Percentiles rank a stretch among this genome's conserved stretches.
Evolutionary conservation across 2,329 filamentous ascomycete species (phyloP).

Genomic region (Helminthosporium solani): DNA sequence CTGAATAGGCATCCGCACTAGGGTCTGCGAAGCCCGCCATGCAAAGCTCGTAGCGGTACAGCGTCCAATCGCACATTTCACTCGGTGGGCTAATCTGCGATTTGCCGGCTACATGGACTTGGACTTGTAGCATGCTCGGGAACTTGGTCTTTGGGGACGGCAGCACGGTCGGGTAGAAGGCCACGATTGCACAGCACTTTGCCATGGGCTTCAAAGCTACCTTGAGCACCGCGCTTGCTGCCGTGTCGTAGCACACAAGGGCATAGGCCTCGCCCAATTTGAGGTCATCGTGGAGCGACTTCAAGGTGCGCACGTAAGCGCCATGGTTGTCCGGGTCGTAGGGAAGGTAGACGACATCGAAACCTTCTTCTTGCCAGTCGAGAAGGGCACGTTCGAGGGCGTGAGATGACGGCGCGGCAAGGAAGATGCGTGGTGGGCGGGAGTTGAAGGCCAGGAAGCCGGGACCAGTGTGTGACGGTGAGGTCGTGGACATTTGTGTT

Average conservation of each 20-base stretch:
- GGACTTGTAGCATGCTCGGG: conserved; percentile 40
- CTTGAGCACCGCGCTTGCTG: conserved; percentile 44
- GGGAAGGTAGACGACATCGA: conserved; percentile 44
- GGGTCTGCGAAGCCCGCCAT: conserved; percentile 47
- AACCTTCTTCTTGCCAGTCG: conserved; percentile 47
- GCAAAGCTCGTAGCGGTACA: conserved; percentile 43
- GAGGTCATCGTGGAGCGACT: conserved; percentile 43
- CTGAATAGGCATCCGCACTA: conserved; percentile 41
- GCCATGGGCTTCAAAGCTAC: conserved; percentile 44
- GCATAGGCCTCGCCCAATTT: conserved; percentile 40
- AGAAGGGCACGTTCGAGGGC: conserved; percentile 43
- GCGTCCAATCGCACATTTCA: conserved; percentile 40
- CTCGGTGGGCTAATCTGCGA: conserved; percentile 26
- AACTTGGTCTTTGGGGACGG: conserved; percentile 42
- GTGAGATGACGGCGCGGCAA: conserved; percentile 42
- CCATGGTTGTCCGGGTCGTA: conserved; percentile 27
- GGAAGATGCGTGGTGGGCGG: conserved; percentile 39
- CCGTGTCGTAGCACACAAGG: conserved; percentile 44
- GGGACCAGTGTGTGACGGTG: conserved; percentile 23
- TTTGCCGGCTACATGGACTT: conserved; percentile 44
- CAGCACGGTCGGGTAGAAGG: conserved; percentile 46
- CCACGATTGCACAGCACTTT: conserved; percentile 43
- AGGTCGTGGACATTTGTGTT: conserved; percentile 36
- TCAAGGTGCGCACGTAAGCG: conserved; percentile 35
- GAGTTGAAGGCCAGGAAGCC: conserved; percentile 43